phyloP scores from a whole-genome alignment of 768 basidiomycete species.

The Xerocomellus dryophilus region DNA sequence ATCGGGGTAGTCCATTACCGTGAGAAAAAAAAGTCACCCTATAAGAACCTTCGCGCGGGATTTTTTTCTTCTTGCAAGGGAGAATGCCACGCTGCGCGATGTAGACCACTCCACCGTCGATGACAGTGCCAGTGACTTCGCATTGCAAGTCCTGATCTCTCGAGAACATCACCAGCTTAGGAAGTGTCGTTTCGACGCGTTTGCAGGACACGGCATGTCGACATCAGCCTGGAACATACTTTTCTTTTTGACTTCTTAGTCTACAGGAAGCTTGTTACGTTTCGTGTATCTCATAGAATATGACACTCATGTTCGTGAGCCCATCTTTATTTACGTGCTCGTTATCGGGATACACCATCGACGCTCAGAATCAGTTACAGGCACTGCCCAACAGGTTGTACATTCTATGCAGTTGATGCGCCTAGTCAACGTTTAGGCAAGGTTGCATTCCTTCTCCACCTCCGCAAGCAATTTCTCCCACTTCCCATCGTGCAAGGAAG shows the following conservation, averaged over 20 bases:
- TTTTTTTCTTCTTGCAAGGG: slow-evolving; percentile 33
- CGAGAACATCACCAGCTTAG: slow-evolving; percentile 56
- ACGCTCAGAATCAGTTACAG: not conserved
- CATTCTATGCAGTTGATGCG: not conserved
- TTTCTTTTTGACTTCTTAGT: not conserved
- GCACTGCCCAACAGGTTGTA: not conserved
- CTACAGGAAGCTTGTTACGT: not conserved
- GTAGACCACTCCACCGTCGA: slow-evolving; percentile 49
- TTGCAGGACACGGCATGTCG: slow-evolving; percentile 61
- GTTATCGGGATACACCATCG: too few relatives aligned
- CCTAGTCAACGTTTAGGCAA: not conserved
- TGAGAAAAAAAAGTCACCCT: slow-evolving; percentile 36
- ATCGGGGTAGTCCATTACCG: slow-evolving; percentile 17
- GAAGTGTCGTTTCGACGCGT: slow-evolving; percentile 59
- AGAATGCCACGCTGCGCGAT: slow-evolving; percentile 67
- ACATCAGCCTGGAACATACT: slow-evolving; percentile 53
- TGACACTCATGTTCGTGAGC: not conserved
- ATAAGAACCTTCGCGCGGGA: slow-evolving; percentile 17
- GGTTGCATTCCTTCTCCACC: slow-evolving; percentile 27
- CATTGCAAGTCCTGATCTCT: slow-evolving; percentile 52
- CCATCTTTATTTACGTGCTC: not conserved
- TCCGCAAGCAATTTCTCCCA: slow-evolving; percentile 26
- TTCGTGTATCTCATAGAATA: not conserved
- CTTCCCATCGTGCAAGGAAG: slow-evolving; percentile 24
- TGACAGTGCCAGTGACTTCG: slow-evolving; percentile 62